phyloP scores from a whole-genome alignment of 2,329 filamentous ascomycete species.

The Fusarium luffae region DNA sequence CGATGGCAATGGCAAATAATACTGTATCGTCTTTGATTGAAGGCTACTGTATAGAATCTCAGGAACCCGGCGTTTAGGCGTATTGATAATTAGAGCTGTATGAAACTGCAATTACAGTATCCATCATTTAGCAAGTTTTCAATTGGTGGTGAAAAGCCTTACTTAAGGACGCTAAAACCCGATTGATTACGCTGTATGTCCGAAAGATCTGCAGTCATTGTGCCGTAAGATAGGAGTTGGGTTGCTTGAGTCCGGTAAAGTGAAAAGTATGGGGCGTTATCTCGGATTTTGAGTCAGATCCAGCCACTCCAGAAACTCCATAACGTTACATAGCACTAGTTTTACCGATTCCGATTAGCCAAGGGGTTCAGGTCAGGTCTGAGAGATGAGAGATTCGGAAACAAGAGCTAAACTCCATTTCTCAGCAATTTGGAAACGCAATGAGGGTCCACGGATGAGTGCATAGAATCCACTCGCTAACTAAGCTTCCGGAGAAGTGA shows the following conservation, averaged over 20 bases:
- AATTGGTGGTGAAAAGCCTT: not conserved
- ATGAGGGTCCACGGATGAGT: not conserved
- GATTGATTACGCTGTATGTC: conserved; percentile 25
- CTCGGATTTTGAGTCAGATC: conserved; percentile 34
- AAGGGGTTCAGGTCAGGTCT: not conserved
- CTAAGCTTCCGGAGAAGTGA: conserved; percentile 9
- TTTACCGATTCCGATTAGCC: not conserved
- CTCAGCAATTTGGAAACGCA: conserved; percentile 19
- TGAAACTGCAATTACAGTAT: not conserved
- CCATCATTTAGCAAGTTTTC: not conserved
- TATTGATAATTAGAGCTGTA: not conserved
- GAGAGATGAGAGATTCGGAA: conserved; percentile 19
- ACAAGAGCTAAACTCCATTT: conserved; percentile 38
- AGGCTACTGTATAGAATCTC: not conserved
- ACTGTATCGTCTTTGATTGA: not conserved
- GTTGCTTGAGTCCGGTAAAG: conserved; percentile 22
- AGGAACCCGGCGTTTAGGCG: conserved; percentile 13
- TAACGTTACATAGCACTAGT: conserved; percentile 14
- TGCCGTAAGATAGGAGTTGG: not conserved
- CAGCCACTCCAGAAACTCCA: conserved; percentile 26
- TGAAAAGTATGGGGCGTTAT: conserved; percentile 23
- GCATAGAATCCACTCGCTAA: conserved; percentile 13
- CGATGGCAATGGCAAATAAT: not conserved
- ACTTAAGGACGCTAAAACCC: conserved; percentile 16
- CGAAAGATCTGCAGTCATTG: conserved; percentile 13